These are phyloP conservation scores for Candida pseudoglaebosa DNA, from an alignment of 805 yeast genomes.

Conservation along the genomic window DNA sequence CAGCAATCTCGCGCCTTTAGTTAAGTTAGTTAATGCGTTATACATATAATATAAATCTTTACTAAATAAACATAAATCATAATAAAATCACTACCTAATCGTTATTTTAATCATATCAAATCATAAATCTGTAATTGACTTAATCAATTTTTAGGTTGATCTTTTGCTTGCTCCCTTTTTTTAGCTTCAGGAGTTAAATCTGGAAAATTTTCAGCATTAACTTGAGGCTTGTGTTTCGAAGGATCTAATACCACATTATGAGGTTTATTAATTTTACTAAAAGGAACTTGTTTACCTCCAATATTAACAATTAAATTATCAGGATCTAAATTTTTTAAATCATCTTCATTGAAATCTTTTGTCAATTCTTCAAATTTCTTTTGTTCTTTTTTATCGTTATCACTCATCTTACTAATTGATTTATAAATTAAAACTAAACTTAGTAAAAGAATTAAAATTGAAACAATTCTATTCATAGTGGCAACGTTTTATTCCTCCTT, in stretches of 20 bases:
- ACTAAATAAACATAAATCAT: no score
- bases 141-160: no score
- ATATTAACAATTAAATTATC: slow-evolving; percentile 26
- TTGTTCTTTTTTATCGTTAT: not conserved
- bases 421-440: not conserved
- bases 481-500: slow-evolving; percentile 1
- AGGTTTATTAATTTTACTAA: slow-evolving; percentile 34
- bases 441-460: not conserved
- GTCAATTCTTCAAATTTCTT: not conserved
- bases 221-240: slow-evolving; percentile 17
- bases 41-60: no score
- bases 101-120: no score
- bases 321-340: slow-evolving; percentile 12
- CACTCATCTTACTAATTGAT: not conserved
- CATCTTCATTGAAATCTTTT: slow-evolving; percentile 3
- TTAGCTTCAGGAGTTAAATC: slow-evolving; percentile 31
- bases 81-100: no score
- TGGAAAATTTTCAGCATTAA: slow-evolving; percentile 24
- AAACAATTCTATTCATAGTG: slow-evolving; percentile 1
- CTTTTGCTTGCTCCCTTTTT: slow-evolving; percentile 17
- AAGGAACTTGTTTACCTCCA: slow-evolving; percentile 37
- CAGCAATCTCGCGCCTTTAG: no score
- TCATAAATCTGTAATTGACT: no score
- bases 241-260: slow-evolving; percentile 31
- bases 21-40: no score